These are phyloP conservation scores for Opeltia flavorubescens DNA, from an alignment of 495 filamentous ascomycete species.

Conservation along the genomic window DNA sequence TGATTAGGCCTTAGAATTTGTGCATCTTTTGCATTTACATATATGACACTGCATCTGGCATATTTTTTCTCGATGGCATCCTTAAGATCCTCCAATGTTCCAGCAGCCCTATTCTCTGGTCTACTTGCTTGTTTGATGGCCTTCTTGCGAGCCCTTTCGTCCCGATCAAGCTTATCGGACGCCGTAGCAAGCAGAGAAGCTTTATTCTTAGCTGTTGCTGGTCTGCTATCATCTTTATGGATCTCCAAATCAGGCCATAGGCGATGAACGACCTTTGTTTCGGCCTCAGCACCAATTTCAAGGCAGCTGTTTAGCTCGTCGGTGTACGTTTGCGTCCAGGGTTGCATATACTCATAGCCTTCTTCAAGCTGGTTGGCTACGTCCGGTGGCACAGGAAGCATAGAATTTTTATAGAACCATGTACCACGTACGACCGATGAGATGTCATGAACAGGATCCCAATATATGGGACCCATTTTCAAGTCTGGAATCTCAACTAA, in stretches of 20 bases:
- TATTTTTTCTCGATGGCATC: constrained; percentile 30
- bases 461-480: constrained; percentile 92
- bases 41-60: constrained; percentile 63
- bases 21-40: constrained; percentile 57
- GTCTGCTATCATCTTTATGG: constrained; percentile 22
- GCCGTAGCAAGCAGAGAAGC: constrained; percentile 6
- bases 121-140: constrained; percentile 11
- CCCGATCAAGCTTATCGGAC: constrained; percentile 5
- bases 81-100: constrained; percentile 14
- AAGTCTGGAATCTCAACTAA: constrained; percentile 38
- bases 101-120: constrained; percentile 31
- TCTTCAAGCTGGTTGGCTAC: constrained; percentile 85
- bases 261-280: constrained; percentile 73
- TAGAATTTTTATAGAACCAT: constrained; percentile 94
- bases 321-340: constrained; percentile 86
- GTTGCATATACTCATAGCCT: constrained; percentile 72
- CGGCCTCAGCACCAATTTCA: constrained; percentile 78
- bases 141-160: constrained; percentile 6
- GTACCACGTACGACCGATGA: constrained; percentile 72
- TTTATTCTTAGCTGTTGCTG: constrained; percentile 16
- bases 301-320: constrained; percentile 86
- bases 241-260: constrained; percentile 53
- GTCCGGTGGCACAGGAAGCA: constrained; percentile 76
- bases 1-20: constrained; percentile 69
- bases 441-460: constrained; percentile 89